Percentiles rank a stretch among this genome's conserved stretches.
Conservation (phyloP, 768 basidiomycete genomes). For the Lactarius psammicola region DNA sequence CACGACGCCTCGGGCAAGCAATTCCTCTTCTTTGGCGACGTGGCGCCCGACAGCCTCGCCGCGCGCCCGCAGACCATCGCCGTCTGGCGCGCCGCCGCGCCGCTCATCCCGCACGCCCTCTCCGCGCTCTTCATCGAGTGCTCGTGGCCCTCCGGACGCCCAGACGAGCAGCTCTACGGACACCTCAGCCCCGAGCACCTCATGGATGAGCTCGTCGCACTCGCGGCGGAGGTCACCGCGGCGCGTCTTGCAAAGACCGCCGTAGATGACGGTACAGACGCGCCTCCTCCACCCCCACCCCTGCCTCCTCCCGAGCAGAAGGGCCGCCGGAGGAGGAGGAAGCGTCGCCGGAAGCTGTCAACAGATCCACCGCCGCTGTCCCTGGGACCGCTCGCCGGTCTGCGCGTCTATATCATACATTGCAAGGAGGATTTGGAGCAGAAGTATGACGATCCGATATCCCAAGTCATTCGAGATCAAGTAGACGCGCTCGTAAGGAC, state of each 20-base stretch:
- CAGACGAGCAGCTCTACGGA: conserved; percentile 69
- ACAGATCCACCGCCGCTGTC: conserved; percentile 42
- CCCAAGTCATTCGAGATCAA: conserved; percentile 71
- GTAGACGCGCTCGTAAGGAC: conserved; percentile 59
- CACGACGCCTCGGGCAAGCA: conserved; percentile 60
- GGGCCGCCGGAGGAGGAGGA: conserved; percentile 39
- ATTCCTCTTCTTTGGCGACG: conserved; percentile 93
- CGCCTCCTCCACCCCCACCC: not conserved
- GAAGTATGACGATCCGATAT: conserved; percentile 49
- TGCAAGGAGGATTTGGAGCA: conserved; percentile 75
- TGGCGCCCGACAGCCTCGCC: conserved; percentile 80
- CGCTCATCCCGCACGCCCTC: conserved; percentile 66
- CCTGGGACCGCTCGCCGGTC: conserved; percentile 51
- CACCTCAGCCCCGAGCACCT: conserved; percentile 85
- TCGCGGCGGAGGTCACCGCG: conserved; percentile 67
- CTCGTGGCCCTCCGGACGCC: conserved; percentile 76
- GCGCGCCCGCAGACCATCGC: conserved; percentile 55
- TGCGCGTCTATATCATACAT: conserved; percentile 79
- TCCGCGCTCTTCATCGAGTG: conserved; percentile 93
- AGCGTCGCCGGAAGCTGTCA: conserved; percentile 40
- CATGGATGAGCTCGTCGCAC: conserved; percentile 63
- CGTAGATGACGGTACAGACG: not conserved
- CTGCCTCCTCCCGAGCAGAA: not conserved
- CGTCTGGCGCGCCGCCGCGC: conserved; percentile 83
- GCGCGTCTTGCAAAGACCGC: conserved; percentile 36